Percentiles rank a stretch among this genome's conserved stretches.
These are phyloP conservation scores for Rosa rugosa DNA, from an alignment of 306 rosid species.

Conservation along the genomic window DNA sequence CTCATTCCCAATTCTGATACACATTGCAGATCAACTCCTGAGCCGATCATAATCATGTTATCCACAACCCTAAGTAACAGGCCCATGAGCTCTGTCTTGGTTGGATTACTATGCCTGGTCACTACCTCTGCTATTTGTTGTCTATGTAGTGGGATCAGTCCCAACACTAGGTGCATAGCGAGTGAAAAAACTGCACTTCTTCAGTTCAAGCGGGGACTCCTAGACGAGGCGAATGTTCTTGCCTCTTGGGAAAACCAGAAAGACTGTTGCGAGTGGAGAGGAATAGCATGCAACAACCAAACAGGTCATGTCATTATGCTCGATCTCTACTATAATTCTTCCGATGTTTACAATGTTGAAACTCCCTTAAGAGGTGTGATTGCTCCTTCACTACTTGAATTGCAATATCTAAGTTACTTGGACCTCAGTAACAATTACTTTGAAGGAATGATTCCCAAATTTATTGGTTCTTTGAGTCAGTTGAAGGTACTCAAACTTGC, in stretches of 20 bases:
- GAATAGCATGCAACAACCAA: slow-evolving; percentile 1
- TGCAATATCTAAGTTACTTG: background rate
- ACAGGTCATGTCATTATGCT: background rate
- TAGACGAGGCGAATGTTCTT: background rate
- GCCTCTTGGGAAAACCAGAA: background rate
- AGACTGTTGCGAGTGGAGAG: background rate
- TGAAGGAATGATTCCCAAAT: background rate
- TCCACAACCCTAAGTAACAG: background rate
- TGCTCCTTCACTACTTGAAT: background rate
- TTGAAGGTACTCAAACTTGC: background rate
- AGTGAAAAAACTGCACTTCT: background rate
- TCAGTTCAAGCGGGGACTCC: background rate
- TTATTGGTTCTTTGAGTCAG: background rate
- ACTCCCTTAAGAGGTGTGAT: background rate
- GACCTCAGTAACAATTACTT: background rate
- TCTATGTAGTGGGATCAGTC: background rate
- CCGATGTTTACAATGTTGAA: background rate
- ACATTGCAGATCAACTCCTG: background rate
- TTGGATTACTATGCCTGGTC: background rate
- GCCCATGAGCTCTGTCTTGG: background rate
- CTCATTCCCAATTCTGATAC: background rate
- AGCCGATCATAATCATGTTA: background rate
- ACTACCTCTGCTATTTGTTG: background rate
- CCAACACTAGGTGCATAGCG: background rate
- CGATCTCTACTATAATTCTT: background rate